Conservation (phyloP, 2,329 filamentous ascomycete species). For the Alternaria rosae region DNA sequence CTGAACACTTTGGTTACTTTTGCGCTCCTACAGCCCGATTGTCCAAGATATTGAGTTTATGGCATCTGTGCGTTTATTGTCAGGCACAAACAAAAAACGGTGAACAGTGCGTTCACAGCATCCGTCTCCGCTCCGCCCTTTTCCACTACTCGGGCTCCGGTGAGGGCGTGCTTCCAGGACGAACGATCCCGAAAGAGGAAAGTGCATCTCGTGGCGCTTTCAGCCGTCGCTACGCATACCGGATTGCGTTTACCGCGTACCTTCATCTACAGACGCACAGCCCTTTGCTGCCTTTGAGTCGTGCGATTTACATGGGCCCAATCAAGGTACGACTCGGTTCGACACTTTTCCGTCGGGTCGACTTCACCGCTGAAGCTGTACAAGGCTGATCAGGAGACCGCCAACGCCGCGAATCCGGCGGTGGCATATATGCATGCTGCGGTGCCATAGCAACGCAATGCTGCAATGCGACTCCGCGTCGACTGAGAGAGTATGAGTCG, state of each 20-base stretch:
- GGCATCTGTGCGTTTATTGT: not conserved
- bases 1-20: not conserved
- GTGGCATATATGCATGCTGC: conserved; percentile 14
- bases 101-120: conserved; percentile 7
- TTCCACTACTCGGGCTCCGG: conserved; percentile 10
- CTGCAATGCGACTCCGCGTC: conserved; percentile 12
- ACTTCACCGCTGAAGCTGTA: conserved; percentile 30
- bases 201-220: conserved; percentile 11
- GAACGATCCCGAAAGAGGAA: conserved; percentile 21
- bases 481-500: conserved; percentile 19
- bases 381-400: conserved; percentile 18
- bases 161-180: conserved; percentile 14
- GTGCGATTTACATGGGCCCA: conserved; percentile 13
- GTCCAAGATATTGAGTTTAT: not conserved
- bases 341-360: conserved; percentile 18
- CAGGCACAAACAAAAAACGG: conserved; percentile 13
- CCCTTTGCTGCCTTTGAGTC: conserved; percentile 23
- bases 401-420: conserved; percentile 4
- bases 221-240: conserved; percentile 29
- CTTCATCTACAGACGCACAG: conserved; percentile 25
- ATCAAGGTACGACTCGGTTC: conserved; percentile 20
- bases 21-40: not conserved
- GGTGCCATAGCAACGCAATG: conserved; percentile 21
- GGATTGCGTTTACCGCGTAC: conserved; percentile 12
- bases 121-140: conserved; percentile 23